phyloP scores from a whole-genome alignment of 257 asterid species.

The Nicotiana attenuata region DNA sequence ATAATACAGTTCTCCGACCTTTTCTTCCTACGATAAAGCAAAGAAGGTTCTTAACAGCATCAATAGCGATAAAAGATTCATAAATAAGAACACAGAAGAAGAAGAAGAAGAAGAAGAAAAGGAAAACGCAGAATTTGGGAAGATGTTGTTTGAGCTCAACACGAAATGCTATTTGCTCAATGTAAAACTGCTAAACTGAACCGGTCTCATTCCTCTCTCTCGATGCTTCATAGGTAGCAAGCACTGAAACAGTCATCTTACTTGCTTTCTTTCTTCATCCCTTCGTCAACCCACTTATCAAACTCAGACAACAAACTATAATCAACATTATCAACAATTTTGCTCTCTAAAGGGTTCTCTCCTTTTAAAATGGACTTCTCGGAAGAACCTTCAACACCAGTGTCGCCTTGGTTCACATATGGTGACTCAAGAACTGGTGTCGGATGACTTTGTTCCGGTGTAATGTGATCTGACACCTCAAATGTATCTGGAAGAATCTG shows the following conservation, averaged over 20 bases:
- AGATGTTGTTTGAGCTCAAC: too few species aligned
- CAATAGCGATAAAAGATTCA: not conserved
- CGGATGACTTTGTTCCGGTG: not conserved
- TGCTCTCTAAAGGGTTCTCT: not conserved
- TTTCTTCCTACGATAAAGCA: constrained; percentile 4
- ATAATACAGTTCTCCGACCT: not conserved
- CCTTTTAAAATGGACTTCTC: not conserved
- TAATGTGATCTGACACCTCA: not conserved
- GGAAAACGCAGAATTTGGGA: not conserved
- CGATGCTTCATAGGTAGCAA: not conserved
- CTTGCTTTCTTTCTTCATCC: not conserved
- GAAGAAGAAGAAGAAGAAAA: not conserved
- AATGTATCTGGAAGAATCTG: not conserved
- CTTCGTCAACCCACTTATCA: constrained; percentile 8
- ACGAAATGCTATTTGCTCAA: not conserved
- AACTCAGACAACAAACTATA: constrained; percentile 4
- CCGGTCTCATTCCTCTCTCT: not conserved
- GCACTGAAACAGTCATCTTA: not conserved
- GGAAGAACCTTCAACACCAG: not conserved
- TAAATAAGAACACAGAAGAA: not conserved
- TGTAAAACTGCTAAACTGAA: not conserved
- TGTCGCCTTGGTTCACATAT: not conserved
- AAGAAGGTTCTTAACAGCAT: not conserved
- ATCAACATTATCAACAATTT: constrained; percentile 5
- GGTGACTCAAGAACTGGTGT: not conserved